Conservation (phyloP, 495 filamentous ascomycete species). For the Umbilicaria muhlenbergii region DNA sequence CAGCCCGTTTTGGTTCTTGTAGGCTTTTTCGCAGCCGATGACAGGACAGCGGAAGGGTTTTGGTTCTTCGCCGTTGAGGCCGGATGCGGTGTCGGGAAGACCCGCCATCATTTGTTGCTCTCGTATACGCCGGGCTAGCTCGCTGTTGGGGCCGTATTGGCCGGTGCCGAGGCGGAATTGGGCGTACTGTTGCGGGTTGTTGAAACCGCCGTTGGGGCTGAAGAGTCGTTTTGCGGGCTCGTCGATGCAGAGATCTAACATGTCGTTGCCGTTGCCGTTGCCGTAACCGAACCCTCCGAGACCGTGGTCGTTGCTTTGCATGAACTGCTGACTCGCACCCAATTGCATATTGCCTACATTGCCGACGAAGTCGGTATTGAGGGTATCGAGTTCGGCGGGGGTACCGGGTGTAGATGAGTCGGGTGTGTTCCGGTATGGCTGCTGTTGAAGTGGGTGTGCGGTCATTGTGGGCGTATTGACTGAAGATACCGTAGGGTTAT, state of each 20-base stretch:
- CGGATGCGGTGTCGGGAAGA: constrained; percentile 35
- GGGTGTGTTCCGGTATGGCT: constrained; percentile 51
- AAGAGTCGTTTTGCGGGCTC: constrained; percentile 90
- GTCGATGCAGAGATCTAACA: constrained; percentile 72
- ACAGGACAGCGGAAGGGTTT: constrained; percentile 97
- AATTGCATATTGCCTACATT: constrained; percentile 35
- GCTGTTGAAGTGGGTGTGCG: constrained; percentile 35
- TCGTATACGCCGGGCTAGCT: constrained; percentile 50
- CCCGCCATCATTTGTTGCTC: constrained; percentile 61
- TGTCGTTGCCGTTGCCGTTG: constrained; percentile 34
- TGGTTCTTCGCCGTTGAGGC: constrained; percentile 50
- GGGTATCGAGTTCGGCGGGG: constrained; percentile 40
- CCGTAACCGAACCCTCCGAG: constrained; percentile 24
- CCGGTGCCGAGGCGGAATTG: constrained; percentile 56
- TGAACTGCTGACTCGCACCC: constrained; percentile 31
- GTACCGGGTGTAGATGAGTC: constrained; percentile 64
- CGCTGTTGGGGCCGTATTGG: constrained; percentile 59
- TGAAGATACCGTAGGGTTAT: constrained; percentile 95
- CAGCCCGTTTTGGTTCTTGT: constrained; percentile 98
- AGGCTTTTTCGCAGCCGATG: constrained; percentile 97
- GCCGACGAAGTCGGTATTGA: constrained; percentile 41
- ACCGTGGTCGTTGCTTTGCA: constrained; percentile 29
- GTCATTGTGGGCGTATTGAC: constrained; percentile 86
- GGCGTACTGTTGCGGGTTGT: constrained; percentile 43
- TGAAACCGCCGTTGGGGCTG: constrained; percentile 62